Percentiles rank a stretch among this genome's conserved stretches.
Evolutionary conservation across 2,329 filamentous ascomycete species (phyloP).

Genomic region (Neurospora sp.): DNA sequence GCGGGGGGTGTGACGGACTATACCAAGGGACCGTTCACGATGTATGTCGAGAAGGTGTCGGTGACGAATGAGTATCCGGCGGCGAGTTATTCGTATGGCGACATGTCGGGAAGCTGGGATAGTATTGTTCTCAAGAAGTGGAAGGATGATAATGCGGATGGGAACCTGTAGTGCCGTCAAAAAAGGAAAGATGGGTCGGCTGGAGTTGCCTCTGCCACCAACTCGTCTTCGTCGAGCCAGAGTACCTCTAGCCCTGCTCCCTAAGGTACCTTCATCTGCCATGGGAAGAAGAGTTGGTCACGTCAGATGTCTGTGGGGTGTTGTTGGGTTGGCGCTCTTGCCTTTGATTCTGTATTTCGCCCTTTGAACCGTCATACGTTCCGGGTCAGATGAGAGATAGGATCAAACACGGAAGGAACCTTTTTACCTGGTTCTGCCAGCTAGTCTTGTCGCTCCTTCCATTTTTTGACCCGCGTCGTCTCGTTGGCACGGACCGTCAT

Average conservation of each 20-base stretch:
- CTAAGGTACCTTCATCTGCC: not conserved
- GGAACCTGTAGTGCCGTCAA: not conserved
- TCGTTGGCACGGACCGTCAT: not conserved
- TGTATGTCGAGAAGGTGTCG: slow-evolving; percentile 35
- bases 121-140: slow-evolving; percentile 29
- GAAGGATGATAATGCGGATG: not conserved
- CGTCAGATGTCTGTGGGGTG: not conserved
- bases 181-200: not conserved
- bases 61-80: slow-evolving; percentile 32
- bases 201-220: not conserved
- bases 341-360: not conserved
- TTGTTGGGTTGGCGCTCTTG: not conserved
- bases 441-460: not conserved
- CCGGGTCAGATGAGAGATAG: not conserved
- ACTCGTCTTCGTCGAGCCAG: not conserved
- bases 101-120: slow-evolving; percentile 30
- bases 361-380: not conserved
- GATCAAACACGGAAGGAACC: not conserved
- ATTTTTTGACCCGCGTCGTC: not conserved
- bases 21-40: slow-evolving; percentile 31
- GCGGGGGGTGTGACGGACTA: slow-evolving; percentile 49
- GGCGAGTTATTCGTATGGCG: slow-evolving; percentile 31
- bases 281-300: not conserved
- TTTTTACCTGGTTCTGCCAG: not conserved
- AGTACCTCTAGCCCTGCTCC: not conserved